Conservation (phyloP, 1,139 yeast species). For the Zygoascus meyerae region DNA sequence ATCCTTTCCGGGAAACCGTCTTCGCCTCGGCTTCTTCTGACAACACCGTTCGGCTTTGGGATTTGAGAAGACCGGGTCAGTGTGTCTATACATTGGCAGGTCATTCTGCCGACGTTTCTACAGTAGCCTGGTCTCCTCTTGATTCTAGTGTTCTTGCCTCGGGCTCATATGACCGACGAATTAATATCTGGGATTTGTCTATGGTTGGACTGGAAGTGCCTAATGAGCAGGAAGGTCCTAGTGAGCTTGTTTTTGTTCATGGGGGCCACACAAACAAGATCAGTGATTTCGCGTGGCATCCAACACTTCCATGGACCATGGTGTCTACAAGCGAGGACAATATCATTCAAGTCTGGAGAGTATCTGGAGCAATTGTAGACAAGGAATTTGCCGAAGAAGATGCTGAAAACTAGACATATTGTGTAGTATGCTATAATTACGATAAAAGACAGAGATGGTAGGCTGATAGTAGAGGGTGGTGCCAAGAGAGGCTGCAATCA, state of each 20-base stretch:
- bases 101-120: slow-evolving; percentile 59
- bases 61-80: slow-evolving; percentile 44
- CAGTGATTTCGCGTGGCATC: slow-evolving; percentile 83
- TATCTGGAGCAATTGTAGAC: slow-evolving; percentile 41
- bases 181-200: slow-evolving; percentile 63
- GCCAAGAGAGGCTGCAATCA: too few relatives aligned
- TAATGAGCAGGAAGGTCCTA: slow-evolving; percentile 32
- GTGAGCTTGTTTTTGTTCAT: slow-evolving; percentile 60
- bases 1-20: slow-evolving; percentile 48
- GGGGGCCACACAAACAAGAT: slow-evolving; percentile 90
- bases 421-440: too few relatives aligned
- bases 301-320: slow-evolving; percentile 68
- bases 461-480: too few relatives aligned
- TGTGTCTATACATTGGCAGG: slow-evolving; percentile 34
- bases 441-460: too few relatives aligned
- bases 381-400: slow-evolving; percentile 43
- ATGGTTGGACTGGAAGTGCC: slow-evolving; percentile 32
- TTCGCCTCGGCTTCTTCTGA: slow-evolving; percentile 65
- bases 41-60: slow-evolving; percentile 64
- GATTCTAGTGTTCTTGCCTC: slow-evolving; percentile 57
- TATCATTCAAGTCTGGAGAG: slow-evolving; percentile 78
- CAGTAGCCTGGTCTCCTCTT: slow-evolving; percentile 72
- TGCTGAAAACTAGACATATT: slow-evolving; percentile 10
- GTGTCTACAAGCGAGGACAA: slow-evolving; percentile 90
- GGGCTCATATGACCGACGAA: slow-evolving; percentile 64